phyloP scores from a whole-genome alignment of 352 stramenopile species.

The Halophytophthora polymorphica region DNA sequence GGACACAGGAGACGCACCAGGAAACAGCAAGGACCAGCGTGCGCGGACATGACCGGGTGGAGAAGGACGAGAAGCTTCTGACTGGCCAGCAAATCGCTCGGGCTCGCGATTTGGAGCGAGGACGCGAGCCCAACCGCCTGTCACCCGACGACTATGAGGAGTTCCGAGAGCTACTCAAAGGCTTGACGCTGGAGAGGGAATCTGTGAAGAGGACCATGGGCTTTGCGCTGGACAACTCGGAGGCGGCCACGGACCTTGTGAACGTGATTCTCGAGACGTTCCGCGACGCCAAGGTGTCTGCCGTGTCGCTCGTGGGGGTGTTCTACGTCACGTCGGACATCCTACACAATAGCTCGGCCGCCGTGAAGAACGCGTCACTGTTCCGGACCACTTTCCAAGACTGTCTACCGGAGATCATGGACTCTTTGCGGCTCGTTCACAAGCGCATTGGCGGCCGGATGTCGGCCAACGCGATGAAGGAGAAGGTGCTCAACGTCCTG shows the following conservation, averaged over 20 bases:
- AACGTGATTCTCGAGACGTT: conserved; percentile 46
- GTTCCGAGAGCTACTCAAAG: conserved; percentile 39
- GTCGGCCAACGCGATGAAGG: conserved; percentile 77
- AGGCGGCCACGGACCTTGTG: conserved; percentile 70
- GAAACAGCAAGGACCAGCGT: conserved; percentile 7
- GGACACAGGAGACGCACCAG: conserved; percentile 7
- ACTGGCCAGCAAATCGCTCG: conserved; percentile 75
- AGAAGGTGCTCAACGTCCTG: conserved; percentile 75
- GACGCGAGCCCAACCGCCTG: conserved; percentile 51
- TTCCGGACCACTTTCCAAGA: conserved; percentile 88
- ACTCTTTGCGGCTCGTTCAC: conserved; percentile 44
- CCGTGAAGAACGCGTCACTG: conserved; percentile 86
- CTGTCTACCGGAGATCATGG: conserved; percentile 70
- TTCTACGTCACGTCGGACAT: conserved; percentile 88
- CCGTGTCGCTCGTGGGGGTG: conserved; percentile 51
- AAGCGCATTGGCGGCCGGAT: conserved; percentile 66
- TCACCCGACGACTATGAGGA: conserved; percentile 49
- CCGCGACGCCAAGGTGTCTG: conserved; percentile 28
- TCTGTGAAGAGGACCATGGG: conserved; percentile 73
- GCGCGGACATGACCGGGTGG: neutral
- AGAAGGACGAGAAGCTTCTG: conserved; percentile 31
- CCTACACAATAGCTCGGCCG: conserved; percentile 86
- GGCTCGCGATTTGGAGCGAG: conserved; percentile 60
- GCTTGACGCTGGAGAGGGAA: conserved; percentile 61
- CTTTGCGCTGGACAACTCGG: conserved; percentile 77